phyloP scores from a whole-genome alignment of 2,329 filamentous ascomycete species.

The Amauroascus niger region DNA sequence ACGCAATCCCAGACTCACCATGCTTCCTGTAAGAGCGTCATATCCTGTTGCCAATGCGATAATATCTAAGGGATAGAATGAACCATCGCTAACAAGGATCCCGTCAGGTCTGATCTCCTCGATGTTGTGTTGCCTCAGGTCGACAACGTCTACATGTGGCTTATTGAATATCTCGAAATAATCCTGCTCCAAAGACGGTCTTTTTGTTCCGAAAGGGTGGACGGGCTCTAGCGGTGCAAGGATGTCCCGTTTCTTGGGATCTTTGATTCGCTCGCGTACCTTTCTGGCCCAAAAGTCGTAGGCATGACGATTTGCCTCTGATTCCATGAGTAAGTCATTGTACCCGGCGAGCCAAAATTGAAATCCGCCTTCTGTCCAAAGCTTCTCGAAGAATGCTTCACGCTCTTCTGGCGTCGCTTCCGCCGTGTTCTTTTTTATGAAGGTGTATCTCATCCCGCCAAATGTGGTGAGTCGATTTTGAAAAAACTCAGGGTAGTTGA shows the following conservation, averaged over 20 bases:
- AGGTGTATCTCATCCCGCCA: slow-evolving; percentile 50
- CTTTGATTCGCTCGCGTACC: slow-evolving; percentile 42
- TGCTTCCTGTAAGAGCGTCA: slow-evolving; percentile 31
- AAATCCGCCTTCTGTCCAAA: slow-evolving; percentile 48
- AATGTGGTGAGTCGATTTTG: slow-evolving; percentile 43
- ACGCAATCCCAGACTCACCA: slow-evolving; percentile 29
- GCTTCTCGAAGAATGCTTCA: slow-evolving; percentile 40
- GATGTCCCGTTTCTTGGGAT: slow-evolving; percentile 43
- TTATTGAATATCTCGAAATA: slow-evolving; percentile 45
- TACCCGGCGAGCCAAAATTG: slow-evolving; percentile 44
- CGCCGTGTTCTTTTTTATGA: slow-evolving; percentile 44
- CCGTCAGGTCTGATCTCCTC: slow-evolving; percentile 32
- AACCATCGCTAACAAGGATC: slow-evolving; percentile 33
- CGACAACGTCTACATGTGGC: slow-evolving; percentile 40
- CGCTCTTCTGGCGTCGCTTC: slow-evolving; percentile 44
- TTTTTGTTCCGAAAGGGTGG: slow-evolving; percentile 48
- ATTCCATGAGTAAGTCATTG: slow-evolving; percentile 41
- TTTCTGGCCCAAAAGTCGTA: slow-evolving; percentile 51
- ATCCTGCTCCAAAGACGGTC: slow-evolving; percentile 40
- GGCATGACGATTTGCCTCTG: slow-evolving; percentile 42
- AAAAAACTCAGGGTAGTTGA: slow-evolving; percentile 43
- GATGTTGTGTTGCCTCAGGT: slow-evolving; percentile 38
- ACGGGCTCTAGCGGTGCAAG: slow-evolving; percentile 46
- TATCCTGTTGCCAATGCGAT: slow-evolving; percentile 37
- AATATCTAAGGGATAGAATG: slow-evolving; percentile 30